Evolutionary conservation across 257 asterid species (phyloP), one percentile per base, ranked within the genome.

Genomic region (Scutellaria minor): DNA sequence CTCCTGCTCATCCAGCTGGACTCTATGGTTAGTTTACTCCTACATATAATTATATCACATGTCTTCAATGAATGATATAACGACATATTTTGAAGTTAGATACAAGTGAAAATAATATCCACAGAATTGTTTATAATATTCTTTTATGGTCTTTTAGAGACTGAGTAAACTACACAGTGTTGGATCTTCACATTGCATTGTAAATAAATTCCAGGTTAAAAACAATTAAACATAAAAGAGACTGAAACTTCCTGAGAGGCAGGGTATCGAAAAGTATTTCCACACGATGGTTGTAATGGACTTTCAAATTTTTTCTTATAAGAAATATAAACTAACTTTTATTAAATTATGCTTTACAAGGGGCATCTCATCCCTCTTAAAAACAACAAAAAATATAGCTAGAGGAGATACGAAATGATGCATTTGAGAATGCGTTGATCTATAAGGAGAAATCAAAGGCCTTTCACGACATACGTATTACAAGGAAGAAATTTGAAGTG

Each of bases 1-100:
- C 92, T 77, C 99, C 99, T 55, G 99, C 97, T 74, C 99, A 91
- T 84, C 97, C 97, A 67, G 88, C 96, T 12, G 97, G 96, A 57
- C 88, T 94, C 67, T 80, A 86, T 79, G 95, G 99, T 94, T 65
- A 78, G 97, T 77, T 53, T 56, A 66, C 65, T 70, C 59, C 51
- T 61, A 3, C 6, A 39, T 46, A 44, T 27, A 64, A 57, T 48
- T 71, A 20, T 15, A 61, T 52, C 10, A 7, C 41, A 44, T 9
- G 46, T 68, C 47, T 9, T 57, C 51, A 2, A 20, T 14, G 51
- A 24, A 61, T n/a, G n/a, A n/a, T n/a, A 68, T 65, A 20, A 71
- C 68, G 54, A 12, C 40, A 31, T 68, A 59, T 31, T 46, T 31
- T 50, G 37, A 45, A 53, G 53, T 68, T 51, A 27, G 45, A 48